Evolutionary conservation across 768 basidiomycete species (phyloP), one percentile per base, ranked within the genome.

Genomic region (Phlebiopsis flavidoalba): DNA sequence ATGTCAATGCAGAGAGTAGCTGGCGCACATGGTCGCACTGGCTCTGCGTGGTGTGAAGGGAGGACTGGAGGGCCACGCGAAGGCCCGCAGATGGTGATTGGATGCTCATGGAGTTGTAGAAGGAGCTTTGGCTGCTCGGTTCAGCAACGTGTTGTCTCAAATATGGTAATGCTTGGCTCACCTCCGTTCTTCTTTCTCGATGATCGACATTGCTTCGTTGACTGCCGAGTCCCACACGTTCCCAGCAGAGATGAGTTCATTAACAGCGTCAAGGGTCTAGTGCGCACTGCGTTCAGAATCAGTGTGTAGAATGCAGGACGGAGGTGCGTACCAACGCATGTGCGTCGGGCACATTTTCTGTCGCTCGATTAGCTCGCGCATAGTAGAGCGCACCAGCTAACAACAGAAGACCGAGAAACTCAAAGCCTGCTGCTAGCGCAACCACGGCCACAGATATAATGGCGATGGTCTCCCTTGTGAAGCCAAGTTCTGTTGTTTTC

Each of bases 21-120:
- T 87, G 85, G 35, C 92, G 88, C 64, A 93, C 83, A 60, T 88
- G 89, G 68, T 93, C 91, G 67, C 86, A 89, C 72, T 93, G 91
- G 0, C 80, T 84, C 67, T 91, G 88, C 0, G 89, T 91, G 12
- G 85, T 87, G 68, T 87, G 80, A 14, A 93, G 78, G 17, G 89
- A 84, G 1, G 89, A 86, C 56, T 88, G 84, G 2, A 94, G 80
- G 8, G 90, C 81, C 15, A 89, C 76, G 53, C 88, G 86, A 62
- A 92, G 79, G n/a, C 52, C 73, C 56, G 81, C 80, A 0, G 82
- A 79, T 6, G 84, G 79, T 2, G 81, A 78, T 10, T 79, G 73
- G 4, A 82, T 76, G 58, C 78, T 77, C 22, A 76, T 67, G 7
- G 80, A 72, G 22, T 79, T 75, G 61, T 77, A 73, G 60, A 74